These are phyloP conservation scores for Nakazawaea wickerhamii DNA, from an alignment of 805 yeast genomes.

Conservation along the genomic window DNA sequence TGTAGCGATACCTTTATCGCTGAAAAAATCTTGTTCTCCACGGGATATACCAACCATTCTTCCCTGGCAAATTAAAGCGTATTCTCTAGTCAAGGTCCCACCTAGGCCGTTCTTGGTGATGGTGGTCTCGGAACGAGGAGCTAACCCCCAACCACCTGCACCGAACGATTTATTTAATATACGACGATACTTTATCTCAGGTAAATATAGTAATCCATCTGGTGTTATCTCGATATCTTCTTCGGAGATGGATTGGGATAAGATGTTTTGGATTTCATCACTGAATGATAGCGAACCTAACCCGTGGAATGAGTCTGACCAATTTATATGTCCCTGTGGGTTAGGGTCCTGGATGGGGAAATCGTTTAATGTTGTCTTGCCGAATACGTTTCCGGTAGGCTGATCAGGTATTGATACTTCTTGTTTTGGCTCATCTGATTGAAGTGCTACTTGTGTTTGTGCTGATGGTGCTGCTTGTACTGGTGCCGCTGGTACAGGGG, in stretches of 20 bases:
- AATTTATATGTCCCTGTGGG: constrained; percentile 37
- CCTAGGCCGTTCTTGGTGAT: constrained; percentile 54
- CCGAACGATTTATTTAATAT: constrained; percentile 89
- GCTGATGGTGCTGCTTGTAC: constrained; percentile 1
- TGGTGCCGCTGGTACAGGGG: not conserved
- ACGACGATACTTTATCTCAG: constrained; percentile 93
- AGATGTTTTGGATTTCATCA: constrained; percentile 49
- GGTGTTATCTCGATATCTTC: constrained; percentile 91
- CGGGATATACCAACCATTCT: constrained; percentile 86
- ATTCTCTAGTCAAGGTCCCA: constrained; percentile 73
- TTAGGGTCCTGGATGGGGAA: not conserved
- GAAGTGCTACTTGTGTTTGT: not conserved
- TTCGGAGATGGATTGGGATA: constrained; percentile 56
- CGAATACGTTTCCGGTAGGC: not conserved
- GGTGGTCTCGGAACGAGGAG: constrained; percentile 82
- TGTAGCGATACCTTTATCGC: constrained; percentile 82
- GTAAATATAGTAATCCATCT: constrained; percentile 86
- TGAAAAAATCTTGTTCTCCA: constrained; percentile 93
- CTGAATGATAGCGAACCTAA: constrained; percentile 76
- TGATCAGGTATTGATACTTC: not conserved
- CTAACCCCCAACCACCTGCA: constrained; percentile 98
- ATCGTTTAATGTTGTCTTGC: constrained; percentile 1
- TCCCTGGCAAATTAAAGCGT: constrained; percentile 82
- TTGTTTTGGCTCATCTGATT: not conserved
- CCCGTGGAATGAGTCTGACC: constrained; percentile 88